phyloP scores from a whole-genome alignment of 2,329 filamentous ascomycete species.

The Penicillium sp. region DNA sequence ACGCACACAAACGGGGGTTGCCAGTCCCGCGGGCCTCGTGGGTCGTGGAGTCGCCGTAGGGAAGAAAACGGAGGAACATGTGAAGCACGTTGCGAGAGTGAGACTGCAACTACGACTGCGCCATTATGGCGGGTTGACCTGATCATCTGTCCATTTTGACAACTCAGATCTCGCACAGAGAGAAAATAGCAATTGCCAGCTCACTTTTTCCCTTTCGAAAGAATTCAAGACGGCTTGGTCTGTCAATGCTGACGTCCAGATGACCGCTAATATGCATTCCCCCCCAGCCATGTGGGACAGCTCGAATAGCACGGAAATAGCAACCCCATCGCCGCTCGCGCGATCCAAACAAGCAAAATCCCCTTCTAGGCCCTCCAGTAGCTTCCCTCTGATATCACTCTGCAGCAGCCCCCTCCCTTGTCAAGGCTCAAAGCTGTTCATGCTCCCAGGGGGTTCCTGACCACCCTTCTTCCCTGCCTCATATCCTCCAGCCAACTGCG shows the following conservation, averaged over 20 bases:
- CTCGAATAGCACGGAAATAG: constrained; percentile 15
- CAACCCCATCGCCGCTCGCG: constrained; percentile 6
- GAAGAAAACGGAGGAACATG: neutral
- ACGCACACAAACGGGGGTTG: neutral
- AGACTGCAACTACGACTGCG: neutral
- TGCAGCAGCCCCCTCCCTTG: constrained; percentile 8
- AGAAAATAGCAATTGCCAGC: neutral
- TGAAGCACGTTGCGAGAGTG: neutral
- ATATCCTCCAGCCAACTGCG: neutral
- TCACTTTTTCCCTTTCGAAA: neutral
- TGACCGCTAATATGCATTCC: constrained; percentile 18
- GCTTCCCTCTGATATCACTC: constrained; percentile 12
- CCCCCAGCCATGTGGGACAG: constrained; percentile 19
- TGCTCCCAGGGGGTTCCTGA: neutral
- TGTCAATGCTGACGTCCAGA: constrained; percentile 15
- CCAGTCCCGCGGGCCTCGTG: neutral
- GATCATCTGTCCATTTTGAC: constrained; percentile 2
- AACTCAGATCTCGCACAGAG: constrained; percentile 3
- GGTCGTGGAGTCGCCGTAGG: neutral
- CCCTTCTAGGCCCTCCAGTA: constrained; percentile 16
- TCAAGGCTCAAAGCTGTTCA: neutral
- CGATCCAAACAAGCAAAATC: constrained; percentile 7
- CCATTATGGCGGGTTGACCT: neutral
- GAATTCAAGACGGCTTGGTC: neutral
- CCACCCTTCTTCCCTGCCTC: constrained; percentile 4